Conservation (phyloP, 768 basidiomycete species). For the Cystofilobasidium capitatum region DNA sequence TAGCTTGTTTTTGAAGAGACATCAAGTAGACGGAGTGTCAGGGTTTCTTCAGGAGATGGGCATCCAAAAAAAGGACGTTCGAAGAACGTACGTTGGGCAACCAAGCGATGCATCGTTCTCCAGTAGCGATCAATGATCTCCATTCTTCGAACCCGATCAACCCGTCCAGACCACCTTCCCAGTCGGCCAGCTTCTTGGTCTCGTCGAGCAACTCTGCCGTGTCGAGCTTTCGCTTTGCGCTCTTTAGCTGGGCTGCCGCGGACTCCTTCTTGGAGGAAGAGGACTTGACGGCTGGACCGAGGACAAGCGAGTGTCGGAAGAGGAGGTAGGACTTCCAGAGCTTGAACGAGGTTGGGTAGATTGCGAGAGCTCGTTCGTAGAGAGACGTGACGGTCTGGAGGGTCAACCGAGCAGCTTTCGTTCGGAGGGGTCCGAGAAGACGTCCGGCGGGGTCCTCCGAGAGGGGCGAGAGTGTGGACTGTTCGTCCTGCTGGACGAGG, state of each 20-base stretch:
- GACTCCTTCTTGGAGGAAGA: conserved; percentile 84
- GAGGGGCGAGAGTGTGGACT: conserved; percentile 46
- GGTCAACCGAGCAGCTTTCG: conserved; percentile 59
- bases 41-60: background rate
- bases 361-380: conserved; percentile 81
- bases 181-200: conserved; percentile 47
- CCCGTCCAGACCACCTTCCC: conserved; percentile 77
- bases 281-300: conserved; percentile 46
- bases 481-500: conserved; percentile 41
- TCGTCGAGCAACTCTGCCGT: conserved; percentile 43
- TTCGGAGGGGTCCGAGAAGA: conserved; percentile 70
- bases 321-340: conserved; percentile 88
- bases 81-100: conserved; percentile 65
- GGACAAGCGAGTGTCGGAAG: conserved; percentile 72
- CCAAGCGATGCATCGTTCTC: conserved; percentile 92
- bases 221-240: conserved; percentile 46
- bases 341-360: conserved; percentile 86
- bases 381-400: conserved; percentile 78
- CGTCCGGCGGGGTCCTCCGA: conserved; percentile 38
- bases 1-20: conserved; percentile 51
- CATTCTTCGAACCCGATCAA: conserved; percentile 95
- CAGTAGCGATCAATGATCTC: conserved; percentile 74
- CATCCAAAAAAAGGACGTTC: background rate
- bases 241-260: conserved; percentile 35
- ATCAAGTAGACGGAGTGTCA: background rate